Evolutionary conservation across 495 filamentous ascomycete genomes (phyloP), one percentile per base, ranked within the genome.

Genomic region (Staphylotrichum tortipilum): DNA sequence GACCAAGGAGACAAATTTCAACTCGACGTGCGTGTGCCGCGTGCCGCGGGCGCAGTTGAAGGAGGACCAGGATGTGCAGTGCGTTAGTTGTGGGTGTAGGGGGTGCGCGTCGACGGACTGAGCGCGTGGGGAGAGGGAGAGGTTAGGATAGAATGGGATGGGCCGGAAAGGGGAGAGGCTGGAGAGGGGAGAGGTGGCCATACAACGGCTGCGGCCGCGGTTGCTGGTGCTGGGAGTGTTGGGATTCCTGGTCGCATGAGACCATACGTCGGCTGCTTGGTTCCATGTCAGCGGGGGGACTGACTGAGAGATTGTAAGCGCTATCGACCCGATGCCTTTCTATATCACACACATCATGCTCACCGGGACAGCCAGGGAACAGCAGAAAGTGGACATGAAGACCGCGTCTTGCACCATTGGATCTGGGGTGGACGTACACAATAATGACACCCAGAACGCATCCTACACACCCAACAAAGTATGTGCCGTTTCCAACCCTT

Each of bases 1-100:
- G 65, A 96, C 92, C 3, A 96, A 96, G 67, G 94, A 99, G 75
- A 96, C 91, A 19, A 97, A 97, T 67, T 97, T 97, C 74, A 94
- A 92, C 67, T 81, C 86, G 35, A 98, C 94, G 3, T 99, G 92
- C 64, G 91, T 99, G 57, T 99, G 92, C 66, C 88, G 92, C 37
- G 92, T 97, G 42, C 92, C 94, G 8, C 86, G 89, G 61, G 85
- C 86, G 21, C 83, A 94, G 66, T 66, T 99, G 59, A 94, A 94
- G 60, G 89, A 95, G 52, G 84, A 87, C 33, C 86, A 95, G 64
- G 83, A 80, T 26, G 82, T 97, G 21, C 84, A 96, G 67, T 97
- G 92, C 59, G 88, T 96, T n/a, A 91, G 79, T 62, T 99, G 92
- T 69, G 94, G 94, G 17, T 99, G 92, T 61, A 74, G 85, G 49